Base-by-base conservation (phyloP, 768 basidiomycete species). In the Scleroderma bovista region DNA sequence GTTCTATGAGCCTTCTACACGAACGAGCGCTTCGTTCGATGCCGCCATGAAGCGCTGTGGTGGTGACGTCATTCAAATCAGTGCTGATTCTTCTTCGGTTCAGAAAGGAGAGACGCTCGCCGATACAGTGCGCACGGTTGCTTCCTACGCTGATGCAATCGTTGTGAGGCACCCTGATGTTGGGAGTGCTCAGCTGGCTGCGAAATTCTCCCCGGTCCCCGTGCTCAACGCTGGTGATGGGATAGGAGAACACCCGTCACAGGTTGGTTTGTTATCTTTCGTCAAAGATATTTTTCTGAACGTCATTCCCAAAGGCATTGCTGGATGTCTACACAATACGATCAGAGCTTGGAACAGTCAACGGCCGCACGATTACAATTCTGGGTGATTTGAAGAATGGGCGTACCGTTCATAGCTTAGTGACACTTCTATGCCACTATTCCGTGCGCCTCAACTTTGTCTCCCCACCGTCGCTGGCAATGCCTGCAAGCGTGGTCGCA, bases 31-130 rank as follows among this genome's bases (percentile, higher is more conserved):
- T 4, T 97, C 95, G 9, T 99, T 99, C 60, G 95, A 99, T 64
- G 87, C 95, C 2, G 96, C 96, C 11, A 99, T 98, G 96, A 95
- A 96, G 68, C 83, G 96, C 44, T 93, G 93, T 60, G 96, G 96
- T 23, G 96, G 96, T 17, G 83, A 94, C 60, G 95, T 97, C 34
- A 84, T 96, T n/a, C 78, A 86, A 49, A 79, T 97, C 49, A 79
- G 78, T 37, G 80, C 80, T 2, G 89, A 92, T 47, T 76, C 77
- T 2, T 94, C 93, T 3, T 96, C 93, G 1, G 91, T 96, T 39
- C 74, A 78, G 57, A 99, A 98, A 72, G 96, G 96, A 33, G 96
- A 99, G 72, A 86, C 82, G 0, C 71, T 99, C 37, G 81, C 90
- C 17, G 96, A 98, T 65, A 98, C 95, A 0, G 78, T 99, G 58